These are phyloP conservation scores for Clavispora phyllophila DNA, from an alignment of 805 yeast genomes.

Conservation along the genomic window DNA sequence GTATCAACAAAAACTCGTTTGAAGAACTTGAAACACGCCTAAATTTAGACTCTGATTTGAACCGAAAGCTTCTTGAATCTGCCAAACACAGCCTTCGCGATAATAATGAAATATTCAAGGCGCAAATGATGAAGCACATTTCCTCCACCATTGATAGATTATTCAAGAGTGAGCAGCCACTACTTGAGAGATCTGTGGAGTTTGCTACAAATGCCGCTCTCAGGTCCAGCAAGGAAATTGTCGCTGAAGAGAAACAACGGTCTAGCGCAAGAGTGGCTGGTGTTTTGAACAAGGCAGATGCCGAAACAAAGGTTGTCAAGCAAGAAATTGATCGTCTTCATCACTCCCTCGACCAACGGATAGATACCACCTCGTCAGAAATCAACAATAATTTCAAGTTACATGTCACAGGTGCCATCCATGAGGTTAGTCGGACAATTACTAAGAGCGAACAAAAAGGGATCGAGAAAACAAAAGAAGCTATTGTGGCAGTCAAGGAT, in stretches of 20 bases:
- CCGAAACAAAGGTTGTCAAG: background rate
- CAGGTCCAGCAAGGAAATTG: background rate
- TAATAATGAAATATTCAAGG: background rate
- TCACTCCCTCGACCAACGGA: background rate
- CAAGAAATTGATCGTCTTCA: background rate
- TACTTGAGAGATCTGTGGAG: background rate
- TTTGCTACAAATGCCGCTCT: background rate
- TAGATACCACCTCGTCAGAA: background rate
- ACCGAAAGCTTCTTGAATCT: background rate
- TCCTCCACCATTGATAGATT: background rate
- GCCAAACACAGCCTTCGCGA: background rate
- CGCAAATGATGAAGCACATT: background rate
- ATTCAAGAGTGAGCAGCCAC: background rate
- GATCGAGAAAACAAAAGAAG: background rate
- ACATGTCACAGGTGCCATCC: background rate
- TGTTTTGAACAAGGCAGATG: background rate
- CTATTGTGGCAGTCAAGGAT: background rate
- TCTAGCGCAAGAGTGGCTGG: background rate
- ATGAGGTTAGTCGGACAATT: background rate
- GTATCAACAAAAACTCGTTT: background rate
- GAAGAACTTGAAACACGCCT: background rate
- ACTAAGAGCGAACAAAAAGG: background rate
- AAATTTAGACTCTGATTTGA: background rate
- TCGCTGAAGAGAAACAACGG: background rate
- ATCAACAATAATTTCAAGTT: background rate